Evolutionary conservation across 306 rosid genomes (phyloP), one percentile per base, ranked within the genome.

Genomic region (Glycine tomentella): DNA sequence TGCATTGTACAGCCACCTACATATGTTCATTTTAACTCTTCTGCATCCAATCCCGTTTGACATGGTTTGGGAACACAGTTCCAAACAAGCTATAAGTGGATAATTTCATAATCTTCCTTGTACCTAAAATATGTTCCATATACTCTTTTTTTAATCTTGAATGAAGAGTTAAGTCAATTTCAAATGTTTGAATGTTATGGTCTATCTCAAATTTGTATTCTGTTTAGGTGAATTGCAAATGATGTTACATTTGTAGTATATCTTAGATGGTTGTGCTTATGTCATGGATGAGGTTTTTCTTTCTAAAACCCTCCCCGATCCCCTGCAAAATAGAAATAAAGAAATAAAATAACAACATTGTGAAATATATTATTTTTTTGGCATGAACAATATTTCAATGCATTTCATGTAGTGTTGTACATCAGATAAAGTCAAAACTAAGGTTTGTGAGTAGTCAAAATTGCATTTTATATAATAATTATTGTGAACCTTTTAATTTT

Each of bases 361-460:
- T 33, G 8, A 72, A 52, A 51, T 9, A 72, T 40, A 14, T 51
- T 74, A 17, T 56, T 56, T 40, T 15, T 55, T 74, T 67, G 17
- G 42, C 16, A 53, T 73, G 78, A 72, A 51, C 83, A 80, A 42
- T 50, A 25, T 36, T 38, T 44, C n/a, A 49, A 50, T 61, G 74
- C 6, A 71, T 3, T 52, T 14, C 7, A 42, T 25, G 20, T 3
- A 9, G 51, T 67, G 34, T 55, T 68, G 56, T 14, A 16, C 31
- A 4, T 66, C 7, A 51, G 6, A 52, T 45, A 17, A 34, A 16
- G 12, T 65, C 14, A 16, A 52, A 7, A 66, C 11, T 8, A 20
- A 20, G 20, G 20, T 20, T 20, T 20, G 20, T 20, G 20, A 20
- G 20, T n/a, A n/a, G n/a, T n/a, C n/a, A n/a, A n/a, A n/a, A n/a